Evolutionary conservation across 1,284 basidiomycete species (phyloP).

Genomic region (Ustilago hordei): DNA sequence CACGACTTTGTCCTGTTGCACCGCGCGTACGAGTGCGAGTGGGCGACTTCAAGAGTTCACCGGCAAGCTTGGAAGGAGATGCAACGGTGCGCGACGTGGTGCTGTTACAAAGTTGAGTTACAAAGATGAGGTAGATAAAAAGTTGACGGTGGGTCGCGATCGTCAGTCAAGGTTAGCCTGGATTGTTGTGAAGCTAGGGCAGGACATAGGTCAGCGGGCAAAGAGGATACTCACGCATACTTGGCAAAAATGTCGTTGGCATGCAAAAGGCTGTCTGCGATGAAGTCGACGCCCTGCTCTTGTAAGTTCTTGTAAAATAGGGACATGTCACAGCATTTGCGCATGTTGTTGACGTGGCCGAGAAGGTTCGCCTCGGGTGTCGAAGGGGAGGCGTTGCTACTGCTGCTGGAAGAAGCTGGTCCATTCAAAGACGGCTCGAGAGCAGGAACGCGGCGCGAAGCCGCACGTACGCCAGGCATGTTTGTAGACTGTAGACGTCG

Average conservation of each 20-base stretch:
- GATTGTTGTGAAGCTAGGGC: neutral
- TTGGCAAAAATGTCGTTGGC: constrained; percentile 51
- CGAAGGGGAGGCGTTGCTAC: constrained; percentile 20
- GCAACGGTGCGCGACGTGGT: constrained; percentile 34
- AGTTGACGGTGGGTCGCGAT: neutral
- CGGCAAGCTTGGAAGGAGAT: constrained; percentile 53
- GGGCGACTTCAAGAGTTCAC: constrained; percentile 58
- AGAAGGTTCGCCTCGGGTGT: constrained; percentile 43
- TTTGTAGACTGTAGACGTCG: neutral
- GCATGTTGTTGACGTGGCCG: constrained; percentile 52
- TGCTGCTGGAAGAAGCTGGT: constrained; percentile 31
- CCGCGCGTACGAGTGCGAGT: constrained; percentile 42
- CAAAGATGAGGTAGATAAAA: neutral
- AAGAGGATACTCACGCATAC: constrained; percentile 39
- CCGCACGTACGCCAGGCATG: constrained; percentile 37
- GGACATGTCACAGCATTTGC: constrained; percentile 54
- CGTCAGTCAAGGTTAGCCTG: neutral
- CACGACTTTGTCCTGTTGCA: constrained; percentile 14
- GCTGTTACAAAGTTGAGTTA: constrained; percentile 12
- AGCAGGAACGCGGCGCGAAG: constrained; percentile 39
- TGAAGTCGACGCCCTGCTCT: constrained; percentile 44
- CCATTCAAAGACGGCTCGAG: constrained; percentile 15
- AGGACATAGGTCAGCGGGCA: neutral
- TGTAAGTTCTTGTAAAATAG: constrained; percentile 39
- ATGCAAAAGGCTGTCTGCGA: constrained; percentile 45